Percentiles rank a stretch among this genome's conserved stretches.
These are phyloP conservation scores for Westerdykella aurantiaca DNA, from an alignment of 2,329 filamentous ascomycete genomes.

Conservation along the genomic window DNA sequence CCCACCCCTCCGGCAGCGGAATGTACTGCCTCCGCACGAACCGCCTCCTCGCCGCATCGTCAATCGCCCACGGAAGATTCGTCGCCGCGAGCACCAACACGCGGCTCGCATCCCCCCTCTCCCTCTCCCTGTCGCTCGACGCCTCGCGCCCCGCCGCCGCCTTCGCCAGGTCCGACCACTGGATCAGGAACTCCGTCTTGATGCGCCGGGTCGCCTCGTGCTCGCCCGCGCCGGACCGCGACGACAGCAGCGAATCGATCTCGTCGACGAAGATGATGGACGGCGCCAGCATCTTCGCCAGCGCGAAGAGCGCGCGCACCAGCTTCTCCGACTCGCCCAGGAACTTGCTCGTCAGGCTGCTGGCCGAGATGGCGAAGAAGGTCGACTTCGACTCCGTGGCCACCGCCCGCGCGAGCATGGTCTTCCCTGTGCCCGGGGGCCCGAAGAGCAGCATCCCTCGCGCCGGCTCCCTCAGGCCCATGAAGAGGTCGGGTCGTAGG, in stretches of 20 bases:
- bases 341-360: conserved; percentile 91
- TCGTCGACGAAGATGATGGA: conserved; percentile 99
- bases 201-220: conserved; percentile 90
- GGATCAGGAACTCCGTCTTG: conserved; percentile 96
- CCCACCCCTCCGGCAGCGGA: conserved; percentile 78
- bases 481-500: conserved; percentile 88
- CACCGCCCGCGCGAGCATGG: conserved; percentile 91
- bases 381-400: conserved; percentile 92
- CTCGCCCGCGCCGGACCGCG: conserved; percentile 75
- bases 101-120: conserved; percentile 73
- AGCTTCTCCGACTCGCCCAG: conserved; percentile 95
- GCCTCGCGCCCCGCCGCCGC: conserved; percentile 81
- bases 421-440: conserved; percentile 96
- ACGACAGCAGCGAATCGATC: conserved; percentile 87
- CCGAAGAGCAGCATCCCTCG: conserved; percentile 94
- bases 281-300: conserved; percentile 85
- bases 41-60: conserved; percentile 83
- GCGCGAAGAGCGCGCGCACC: conserved; percentile 79
- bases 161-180: conserved; percentile 90
- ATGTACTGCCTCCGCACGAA: conserved; percentile 97
- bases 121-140: conserved; percentile 53
- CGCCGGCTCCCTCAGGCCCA: conserved; percentile 88
- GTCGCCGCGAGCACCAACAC: conserved; percentile 93
- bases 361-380: conserved; percentile 95
- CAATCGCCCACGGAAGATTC: conserved; percentile 95